phyloP scores from a whole-genome alignment of 768 basidiomycete genomes.

The Suillus variegatus region DNA sequence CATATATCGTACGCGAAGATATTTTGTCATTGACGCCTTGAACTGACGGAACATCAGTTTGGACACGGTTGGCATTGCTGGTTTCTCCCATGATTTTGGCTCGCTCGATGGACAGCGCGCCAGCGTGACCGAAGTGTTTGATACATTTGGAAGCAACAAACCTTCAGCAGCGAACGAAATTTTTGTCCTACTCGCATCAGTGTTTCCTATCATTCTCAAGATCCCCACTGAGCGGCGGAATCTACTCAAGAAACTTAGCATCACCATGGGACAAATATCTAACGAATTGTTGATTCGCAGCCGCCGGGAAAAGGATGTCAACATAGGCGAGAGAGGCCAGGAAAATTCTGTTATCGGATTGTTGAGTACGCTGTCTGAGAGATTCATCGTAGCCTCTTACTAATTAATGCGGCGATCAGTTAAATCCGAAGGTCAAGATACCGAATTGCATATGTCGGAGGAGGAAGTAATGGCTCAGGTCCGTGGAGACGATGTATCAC shows the following conservation, averaged over 20 bases:
- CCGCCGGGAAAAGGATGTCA: too few species aligned
- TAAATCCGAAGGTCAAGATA: too few species aligned
- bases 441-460: too few species aligned
- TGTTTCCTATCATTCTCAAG: neutral
- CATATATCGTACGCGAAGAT: neutral
- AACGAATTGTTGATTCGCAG: neutral
- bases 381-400: too few species aligned
- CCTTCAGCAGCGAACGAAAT: constrained; percentile 28
- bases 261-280: neutral
- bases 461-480: too few species aligned
- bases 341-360: too few species aligned
- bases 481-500: too few species aligned
- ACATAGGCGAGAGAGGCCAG: too few species aligned
- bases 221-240: neutral
- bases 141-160: constrained; percentile 30
- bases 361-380: too few species aligned
- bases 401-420: too few species aligned
- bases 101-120: constrained; percentile 49
- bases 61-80: constrained; percentile 59
- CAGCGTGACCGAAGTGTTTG: constrained; percentile 43
- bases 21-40: neutral
- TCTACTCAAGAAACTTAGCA: neutral
- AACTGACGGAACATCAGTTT: constrained; percentile 34
- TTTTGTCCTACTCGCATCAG: neutral
- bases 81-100: constrained; percentile 60